These are phyloP conservation scores for Vishniacozyma victoriae DNA, from an alignment of 768 basidiomycete species.

Conservation along the genomic window DNA sequence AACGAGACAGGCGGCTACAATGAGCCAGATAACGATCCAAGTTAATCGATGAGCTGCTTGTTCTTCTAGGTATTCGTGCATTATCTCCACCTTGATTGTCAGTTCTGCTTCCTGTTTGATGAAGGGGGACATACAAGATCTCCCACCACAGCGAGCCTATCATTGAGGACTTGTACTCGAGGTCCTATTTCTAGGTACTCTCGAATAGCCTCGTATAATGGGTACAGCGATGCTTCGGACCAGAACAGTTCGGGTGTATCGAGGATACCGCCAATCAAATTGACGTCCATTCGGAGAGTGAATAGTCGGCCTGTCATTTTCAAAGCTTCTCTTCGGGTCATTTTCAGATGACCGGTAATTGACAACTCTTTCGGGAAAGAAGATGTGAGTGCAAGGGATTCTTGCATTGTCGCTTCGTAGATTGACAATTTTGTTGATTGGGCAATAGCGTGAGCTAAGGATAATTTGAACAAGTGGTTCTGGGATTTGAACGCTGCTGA, in stretches of 20 bases:
- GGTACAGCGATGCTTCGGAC: constrained; percentile 84
- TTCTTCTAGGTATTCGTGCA: constrained; percentile 88
- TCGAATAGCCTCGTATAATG: constrained; percentile 82
- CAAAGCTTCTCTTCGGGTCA: constrained; percentile 75
- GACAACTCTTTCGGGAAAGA: constrained; percentile 82
- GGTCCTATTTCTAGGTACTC: constrained; percentile 90
- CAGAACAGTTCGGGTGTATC: constrained; percentile 93
- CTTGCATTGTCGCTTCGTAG: constrained; percentile 72
- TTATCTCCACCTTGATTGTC: constrained; percentile 67
- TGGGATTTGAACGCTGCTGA: constrained; percentile 76
- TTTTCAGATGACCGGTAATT: constrained; percentile 63
- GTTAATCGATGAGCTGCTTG: constrained; percentile 87
- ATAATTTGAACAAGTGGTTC: constrained; percentile 60
- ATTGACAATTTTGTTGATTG: constrained; percentile 87
- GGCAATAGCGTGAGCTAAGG: constrained; percentile 88
- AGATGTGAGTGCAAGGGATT: constrained; percentile 71
- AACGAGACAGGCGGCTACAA: constrained; percentile 81
- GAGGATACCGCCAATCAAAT: constrained; percentile 84
- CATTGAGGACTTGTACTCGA: constrained; percentile 77
- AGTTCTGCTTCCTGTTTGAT: neutral
- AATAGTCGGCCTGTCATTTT: constrained; percentile 80
- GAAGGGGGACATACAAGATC: constrained; percentile 59
- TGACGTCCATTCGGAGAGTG: constrained; percentile 81
- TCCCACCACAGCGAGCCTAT: constrained; percentile 77
- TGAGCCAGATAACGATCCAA: constrained; percentile 77